Evolutionary conservation across 306 rosid genomes (phyloP).

Genomic region (Geum urbanum): DNA sequence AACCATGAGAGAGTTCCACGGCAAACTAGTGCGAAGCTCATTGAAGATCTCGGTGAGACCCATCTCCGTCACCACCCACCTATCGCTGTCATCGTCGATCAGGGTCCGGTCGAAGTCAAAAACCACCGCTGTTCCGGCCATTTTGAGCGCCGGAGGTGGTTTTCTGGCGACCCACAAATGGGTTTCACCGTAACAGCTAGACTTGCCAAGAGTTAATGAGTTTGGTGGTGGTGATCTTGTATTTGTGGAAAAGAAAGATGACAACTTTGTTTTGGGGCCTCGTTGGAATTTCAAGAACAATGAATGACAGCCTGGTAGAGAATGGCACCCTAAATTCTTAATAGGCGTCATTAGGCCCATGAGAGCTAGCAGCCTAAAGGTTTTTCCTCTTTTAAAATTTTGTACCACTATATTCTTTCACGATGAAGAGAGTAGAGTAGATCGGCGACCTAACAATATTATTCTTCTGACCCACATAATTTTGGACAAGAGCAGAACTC

Average conservation of each 20-base stretch:
- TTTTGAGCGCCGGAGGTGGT: constrained; percentile 25
- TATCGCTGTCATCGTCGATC: constrained; percentile 78
- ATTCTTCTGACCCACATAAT: too few relatives aligned
- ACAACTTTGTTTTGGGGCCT: background rate
- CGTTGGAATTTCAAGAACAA: background rate
- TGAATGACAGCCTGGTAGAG: background rate
- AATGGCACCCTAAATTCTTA: background rate
- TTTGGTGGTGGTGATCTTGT: background rate
- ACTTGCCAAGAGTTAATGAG: background rate
- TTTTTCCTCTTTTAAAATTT: background rate
- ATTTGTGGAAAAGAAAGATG: too few relatives aligned
- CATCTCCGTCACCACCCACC: constrained; percentile 57
- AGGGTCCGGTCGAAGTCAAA: constrained; percentile 79
- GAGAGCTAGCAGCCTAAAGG: background rate
- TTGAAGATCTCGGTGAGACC: constrained; percentile 53
- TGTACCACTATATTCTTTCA: too few relatives aligned
- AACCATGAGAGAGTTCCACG: constrained; percentile 84
- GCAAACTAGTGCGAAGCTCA: constrained; percentile 48
- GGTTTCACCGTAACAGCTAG: constrained; percentile 5
- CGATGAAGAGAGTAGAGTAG: too few relatives aligned
- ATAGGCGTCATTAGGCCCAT: background rate
- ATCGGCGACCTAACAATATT: too few relatives aligned
- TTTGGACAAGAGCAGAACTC: too few relatives aligned
- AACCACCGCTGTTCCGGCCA: constrained; percentile 44
- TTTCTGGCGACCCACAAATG: constrained; percentile 14